Evolutionary conservation across 1,284 basidiomycete species (phyloP).

Genomic region (Rhodofomes roseus): DNA sequence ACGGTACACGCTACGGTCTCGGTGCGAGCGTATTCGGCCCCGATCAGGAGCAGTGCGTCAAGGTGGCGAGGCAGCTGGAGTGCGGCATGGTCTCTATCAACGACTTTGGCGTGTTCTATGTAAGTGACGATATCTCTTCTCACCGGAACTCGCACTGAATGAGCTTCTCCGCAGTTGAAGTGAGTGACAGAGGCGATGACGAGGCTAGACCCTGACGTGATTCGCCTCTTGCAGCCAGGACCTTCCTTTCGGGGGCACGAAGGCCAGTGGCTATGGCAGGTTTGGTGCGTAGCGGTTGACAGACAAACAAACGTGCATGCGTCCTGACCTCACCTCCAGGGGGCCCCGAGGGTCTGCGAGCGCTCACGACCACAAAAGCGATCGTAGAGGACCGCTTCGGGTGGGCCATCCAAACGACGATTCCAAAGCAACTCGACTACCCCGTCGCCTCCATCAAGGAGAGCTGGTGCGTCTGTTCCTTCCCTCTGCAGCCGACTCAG

Average conservation of each 20-base stretch:
- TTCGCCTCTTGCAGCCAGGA: conserved; percentile 64
- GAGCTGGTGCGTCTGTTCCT: conserved; percentile 68
- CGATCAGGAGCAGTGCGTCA: conserved; percentile 67
- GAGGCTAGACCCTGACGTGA: background rate
- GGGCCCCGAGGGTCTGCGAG: conserved; percentile 88
- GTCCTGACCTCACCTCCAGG: conserved; percentile 37
- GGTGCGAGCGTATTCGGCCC: conserved; percentile 95
- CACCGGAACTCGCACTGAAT: conserved; percentile 12
- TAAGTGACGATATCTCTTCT: conserved; percentile 35
- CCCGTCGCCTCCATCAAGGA: conserved; percentile 75
- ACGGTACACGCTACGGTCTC: conserved; percentile 85
- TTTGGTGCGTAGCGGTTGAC: conserved; percentile 55
- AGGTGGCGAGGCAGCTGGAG: conserved; percentile 76
- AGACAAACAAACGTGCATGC: background rate
- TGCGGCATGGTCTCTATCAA: conserved; percentile 98
- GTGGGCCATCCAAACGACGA: conserved; percentile 75
- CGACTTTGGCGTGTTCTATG: conserved; percentile 92
- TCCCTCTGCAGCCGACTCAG: conserved; percentile 10
- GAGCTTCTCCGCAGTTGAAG: conserved; percentile 47
- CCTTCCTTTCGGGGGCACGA: conserved; percentile 90
- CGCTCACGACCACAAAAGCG: conserved; percentile 84
- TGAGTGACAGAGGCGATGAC: conserved; percentile 31
- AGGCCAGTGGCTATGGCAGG: conserved; percentile 86
- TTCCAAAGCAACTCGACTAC: conserved; percentile 87
- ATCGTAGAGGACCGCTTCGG: conserved; percentile 87